Percentiles rank a stretch among this genome's conserved stretches.
These are phyloP conservation scores for Monosporozyma siamensis DNA, from an alignment of 805 yeast species.

Conservation along the genomic window DNA sequence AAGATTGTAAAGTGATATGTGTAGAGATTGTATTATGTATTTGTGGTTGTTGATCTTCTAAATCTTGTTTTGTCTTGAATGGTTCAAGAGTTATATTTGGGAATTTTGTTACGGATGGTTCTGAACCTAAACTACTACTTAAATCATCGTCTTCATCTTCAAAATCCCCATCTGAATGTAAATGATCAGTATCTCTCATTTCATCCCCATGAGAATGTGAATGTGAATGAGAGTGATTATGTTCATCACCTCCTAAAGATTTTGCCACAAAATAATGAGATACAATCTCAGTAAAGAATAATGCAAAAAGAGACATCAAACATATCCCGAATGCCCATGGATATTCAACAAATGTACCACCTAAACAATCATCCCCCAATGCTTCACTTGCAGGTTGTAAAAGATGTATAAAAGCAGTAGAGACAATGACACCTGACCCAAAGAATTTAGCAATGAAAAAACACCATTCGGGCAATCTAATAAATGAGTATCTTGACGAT, in stretches of 20 bases:
- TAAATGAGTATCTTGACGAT: constrained; percentile 48
- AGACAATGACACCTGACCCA: constrained; percentile 78
- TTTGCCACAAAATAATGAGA: constrained; percentile 31
- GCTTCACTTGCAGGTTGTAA: constrained; percentile 60
- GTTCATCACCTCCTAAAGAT: constrained; percentile 26
- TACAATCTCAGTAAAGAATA: constrained; percentile 42
- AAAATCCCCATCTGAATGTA: background rate
- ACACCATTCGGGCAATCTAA: constrained; percentile 51
- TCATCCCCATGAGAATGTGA: background rate
- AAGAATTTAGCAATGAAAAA: constrained; percentile 65
- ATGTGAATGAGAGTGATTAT: constrained; percentile 1
- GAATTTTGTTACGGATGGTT: background rate
- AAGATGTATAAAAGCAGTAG: constrained; percentile 73
- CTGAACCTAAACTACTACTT: background rate
- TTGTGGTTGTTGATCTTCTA: background rate
- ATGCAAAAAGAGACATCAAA: constrained; percentile 36
- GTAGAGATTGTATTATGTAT: constrained; percentile 2
- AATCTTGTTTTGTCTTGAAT: background rate
- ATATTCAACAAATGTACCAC: constrained; percentile 46
- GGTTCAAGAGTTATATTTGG: background rate
- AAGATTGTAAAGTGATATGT: background rate
- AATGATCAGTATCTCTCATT: background rate
- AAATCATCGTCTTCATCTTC: background rate
- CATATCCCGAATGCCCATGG: constrained; percentile 52
- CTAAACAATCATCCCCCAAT: constrained; percentile 46